Evolutionary conservation across 2,329 filamentous ascomycete genomes (phyloP).

Genomic region (Davidsoniella eucalypti): DNA sequence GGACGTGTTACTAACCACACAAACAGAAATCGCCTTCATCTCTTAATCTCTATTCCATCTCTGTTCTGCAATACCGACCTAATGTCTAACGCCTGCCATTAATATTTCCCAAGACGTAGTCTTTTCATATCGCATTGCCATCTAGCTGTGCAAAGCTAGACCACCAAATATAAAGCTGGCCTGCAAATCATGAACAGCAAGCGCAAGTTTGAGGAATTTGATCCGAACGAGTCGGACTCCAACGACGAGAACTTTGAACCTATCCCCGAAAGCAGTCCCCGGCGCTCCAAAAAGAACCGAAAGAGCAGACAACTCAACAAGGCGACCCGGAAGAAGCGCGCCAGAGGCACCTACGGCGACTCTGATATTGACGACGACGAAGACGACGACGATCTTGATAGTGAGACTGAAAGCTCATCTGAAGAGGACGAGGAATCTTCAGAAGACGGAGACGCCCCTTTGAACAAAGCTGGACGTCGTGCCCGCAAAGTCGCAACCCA

Average conservation of each 20-base stretch:
- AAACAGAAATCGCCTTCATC: not conserved
- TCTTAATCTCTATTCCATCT: not conserved
- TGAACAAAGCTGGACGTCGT: slow-evolving; percentile 31
- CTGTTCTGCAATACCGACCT: not conserved
- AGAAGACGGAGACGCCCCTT: slow-evolving; percentile 25
- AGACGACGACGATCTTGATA: slow-evolving; percentile 36
- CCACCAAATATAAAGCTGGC: slow-evolving; percentile 7
- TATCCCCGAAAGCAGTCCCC: slow-evolving; percentile 26
- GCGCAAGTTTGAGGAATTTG: slow-evolving; percentile 40
- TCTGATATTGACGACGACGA: slow-evolving; percentile 48
- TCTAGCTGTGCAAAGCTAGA: slow-evolving; percentile 12
- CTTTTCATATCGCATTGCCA: slow-evolving; percentile 1
- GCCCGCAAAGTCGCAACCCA: slow-evolving; percentile 29
- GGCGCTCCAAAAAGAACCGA: slow-evolving; percentile 23
- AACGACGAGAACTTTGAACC: slow-evolving; percentile 52
- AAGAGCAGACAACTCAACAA: slow-evolving; percentile 21
- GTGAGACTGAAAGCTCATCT: slow-evolving; percentile 33
- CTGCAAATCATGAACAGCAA: slow-evolving; percentile 32
- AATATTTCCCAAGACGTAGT: slow-evolving; percentile 2
- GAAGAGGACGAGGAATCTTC: slow-evolving; percentile 23
- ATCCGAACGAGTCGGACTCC: slow-evolving; percentile 50
- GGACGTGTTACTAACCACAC: too few relatives aligned
- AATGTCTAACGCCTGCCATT: slow-evolving; percentile 4
- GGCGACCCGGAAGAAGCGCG: slow-evolving; percentile 20
- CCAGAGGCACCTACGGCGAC: slow-evolving; percentile 33